Percentiles rank a stretch among this genome's conserved stretches.
Conservation (phyloP, 2,329 filamentous ascomycete species). For the Dactylonectria estremocensis region DNA sequence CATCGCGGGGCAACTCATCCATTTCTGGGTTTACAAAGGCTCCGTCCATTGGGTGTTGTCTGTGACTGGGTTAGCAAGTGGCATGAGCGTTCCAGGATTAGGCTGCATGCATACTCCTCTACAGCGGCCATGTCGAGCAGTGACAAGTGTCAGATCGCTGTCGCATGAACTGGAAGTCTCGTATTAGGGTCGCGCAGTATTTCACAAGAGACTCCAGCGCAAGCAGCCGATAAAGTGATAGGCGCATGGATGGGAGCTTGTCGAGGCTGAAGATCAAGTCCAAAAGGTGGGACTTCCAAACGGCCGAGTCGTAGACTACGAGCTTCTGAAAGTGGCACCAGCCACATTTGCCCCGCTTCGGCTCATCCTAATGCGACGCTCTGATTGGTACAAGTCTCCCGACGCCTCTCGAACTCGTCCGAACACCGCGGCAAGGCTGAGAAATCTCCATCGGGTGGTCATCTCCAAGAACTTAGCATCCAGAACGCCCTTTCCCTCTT, state of each 20-base stretch:
- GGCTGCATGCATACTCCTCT: conserved; percentile 39
- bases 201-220: not conserved
- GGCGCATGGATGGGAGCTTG: conserved; percentile 27
- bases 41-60: conserved; percentile 36
- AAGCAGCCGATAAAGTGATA: not conserved
- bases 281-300: conserved; percentile 41
- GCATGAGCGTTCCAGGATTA: conserved; percentile 4
- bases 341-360: conserved; percentile 36
- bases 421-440: conserved; percentile 62
- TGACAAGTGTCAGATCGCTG: not conserved
- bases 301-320: conserved; percentile 16
- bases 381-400: conserved; percentile 41
- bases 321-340: conserved; percentile 27
- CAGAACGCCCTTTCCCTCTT: conserved; percentile 24
- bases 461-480: conserved; percentile 33
- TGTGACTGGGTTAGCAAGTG: conserved; percentile 40
- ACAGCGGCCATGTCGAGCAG: conserved; percentile 38
- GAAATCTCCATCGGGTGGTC: conserved; percentile 52
- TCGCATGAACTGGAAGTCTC: conserved; percentile 13
- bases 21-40: conserved; percentile 19
- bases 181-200: not conserved
- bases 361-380: not conserved
- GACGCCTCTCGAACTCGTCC: conserved; percentile 40
- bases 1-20: conserved; percentile 14
- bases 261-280: conserved; percentile 47